Conservation (phyloP, 2,329 filamentous ascomycete genomes). For the Penicillium sp. region DNA sequence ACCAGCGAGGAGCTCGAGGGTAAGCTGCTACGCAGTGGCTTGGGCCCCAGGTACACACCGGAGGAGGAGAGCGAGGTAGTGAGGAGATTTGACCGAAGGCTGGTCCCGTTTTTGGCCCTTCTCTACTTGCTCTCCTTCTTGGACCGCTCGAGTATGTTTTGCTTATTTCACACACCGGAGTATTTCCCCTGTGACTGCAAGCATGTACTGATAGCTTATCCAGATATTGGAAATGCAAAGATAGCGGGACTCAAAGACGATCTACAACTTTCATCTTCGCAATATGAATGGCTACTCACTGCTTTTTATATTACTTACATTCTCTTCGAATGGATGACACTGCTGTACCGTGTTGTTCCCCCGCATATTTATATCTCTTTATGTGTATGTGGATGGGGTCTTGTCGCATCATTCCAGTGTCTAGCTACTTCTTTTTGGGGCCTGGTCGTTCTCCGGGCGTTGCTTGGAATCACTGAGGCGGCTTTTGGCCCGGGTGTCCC, state of each 20-base stretch:
- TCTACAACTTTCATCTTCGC: slow-evolving; percentile 52
- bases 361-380: slow-evolving; percentile 60
- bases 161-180: not conserved
- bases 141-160: slow-evolving; percentile 71
- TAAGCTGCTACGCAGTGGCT: slow-evolving; percentile 8
- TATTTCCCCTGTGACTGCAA: not conserved
- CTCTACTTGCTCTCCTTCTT: slow-evolving; percentile 83
- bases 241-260: slow-evolving; percentile 58
- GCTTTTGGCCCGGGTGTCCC: slow-evolving; percentile 63
- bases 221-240: slow-evolving; percentile 62
- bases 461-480: slow-evolving; percentile 58
- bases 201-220: slow-evolving; percentile 8
- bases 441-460: slow-evolving; percentile 46
- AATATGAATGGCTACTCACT: slow-evolving; percentile 62
- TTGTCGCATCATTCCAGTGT: slow-evolving; percentile 72
- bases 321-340: slow-evolving; percentile 64
- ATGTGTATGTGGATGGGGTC: slow-evolving; percentile 73
- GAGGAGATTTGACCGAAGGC: slow-evolving; percentile 69
- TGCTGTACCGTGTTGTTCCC: slow-evolving; percentile 59
- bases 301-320: slow-evolving; percentile 65
- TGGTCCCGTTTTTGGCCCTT: slow-evolving; percentile 77
- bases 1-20: slow-evolving; percentile 25
- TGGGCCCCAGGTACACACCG: slow-evolving; percentile 39
- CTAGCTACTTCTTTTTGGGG: slow-evolving; percentile 62
- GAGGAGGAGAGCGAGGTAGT: slow-evolving; percentile 73